Base-by-base conservation (phyloP, 768 basidiomycete genomes). In the Polyporus arcularius region DNA sequence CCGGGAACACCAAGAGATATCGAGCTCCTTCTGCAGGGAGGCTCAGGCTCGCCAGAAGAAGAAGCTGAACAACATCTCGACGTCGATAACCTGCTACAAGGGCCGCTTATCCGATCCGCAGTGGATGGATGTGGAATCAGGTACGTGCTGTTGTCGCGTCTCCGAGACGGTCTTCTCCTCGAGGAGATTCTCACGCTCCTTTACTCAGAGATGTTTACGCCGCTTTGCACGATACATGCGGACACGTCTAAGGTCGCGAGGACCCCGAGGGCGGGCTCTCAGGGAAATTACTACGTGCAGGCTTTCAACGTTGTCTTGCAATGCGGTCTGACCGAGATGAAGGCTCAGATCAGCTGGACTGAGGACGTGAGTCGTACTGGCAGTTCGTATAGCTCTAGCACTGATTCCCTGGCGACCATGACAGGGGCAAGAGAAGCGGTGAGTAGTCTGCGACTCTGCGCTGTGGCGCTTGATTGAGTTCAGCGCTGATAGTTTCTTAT, bases 271-370 rank as follows among this genome's bases (percentile, higher is more conserved):
- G 16, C 8, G 2, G 65, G 64, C 1, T 18, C 56, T 4, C 3
- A 14, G 0, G 69, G 63, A 6, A 11, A 6, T 1, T 76, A 74
- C 35, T 76, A 70, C 55, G 67, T 63, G 49, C 73, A 70, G 35
- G 59, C 70, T 12, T 82, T 74, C 58, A 73, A 77, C 9, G 68
- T 83, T 21, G 69, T 80, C 45, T 60, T 83, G 54, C 72, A 71
- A 45, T 78, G 81, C 48, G 82, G 82, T 0, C 50, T 75, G 42
- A 80, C 81, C 0, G 81, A 83, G 53, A 50, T 83, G 16, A 75
- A 80, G 55, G 80, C 80, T 0, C 78, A 80, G 42, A 73, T 81
- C n/a, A 68, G 72, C 12, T 83, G 82, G 82, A 71, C 60, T 46
- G 79, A 82, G 11, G 55, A 69, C 39, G 68, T 69, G 32, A 52